A percentile compares a stretch with the other conserved stretches of the same genome.
phyloP scores from a whole-genome alignment of 805 yeast genomes.

The Lipomyces chichibuensis region DNA sequence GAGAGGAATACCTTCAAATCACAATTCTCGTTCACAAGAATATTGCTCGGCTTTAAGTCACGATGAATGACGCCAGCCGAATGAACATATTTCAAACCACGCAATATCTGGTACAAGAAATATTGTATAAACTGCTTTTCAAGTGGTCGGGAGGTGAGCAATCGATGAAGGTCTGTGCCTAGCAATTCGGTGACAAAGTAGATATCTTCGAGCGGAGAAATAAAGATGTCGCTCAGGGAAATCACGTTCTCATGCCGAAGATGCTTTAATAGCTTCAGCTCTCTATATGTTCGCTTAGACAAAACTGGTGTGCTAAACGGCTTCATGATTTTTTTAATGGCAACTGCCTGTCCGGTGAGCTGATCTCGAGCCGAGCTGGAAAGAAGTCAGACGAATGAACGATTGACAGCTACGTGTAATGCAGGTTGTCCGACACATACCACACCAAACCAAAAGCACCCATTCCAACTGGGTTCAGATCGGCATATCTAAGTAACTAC shows the following conservation, averaged over 20 bases:
- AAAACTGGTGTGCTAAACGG: slow-evolving; percentile 93
- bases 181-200: slow-evolving; percentile 94
- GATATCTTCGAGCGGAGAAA: slow-evolving; percentile 93
- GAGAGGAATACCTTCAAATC: slow-evolving; percentile 59
- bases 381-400: slow-evolving; percentile 1
- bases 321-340: slow-evolving; percentile 96
- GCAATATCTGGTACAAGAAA: slow-evolving; percentile 86
- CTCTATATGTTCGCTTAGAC: slow-evolving; percentile 96
- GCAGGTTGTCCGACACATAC: slow-evolving; percentile 24
- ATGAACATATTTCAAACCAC: slow-evolving; percentile 88
- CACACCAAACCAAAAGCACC: slow-evolving; percentile 99
- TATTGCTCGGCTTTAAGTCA: slow-evolving; percentile 80
- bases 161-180: slow-evolving; percentile 93
- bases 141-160: slow-evolving; percentile 88
- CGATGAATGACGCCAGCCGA: slow-evolving; percentile 91
- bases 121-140: slow-evolving; percentile 97
- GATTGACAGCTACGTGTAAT: background rate
- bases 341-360: slow-evolving; percentile 88
- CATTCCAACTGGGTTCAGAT: slow-evolving; percentile 98
- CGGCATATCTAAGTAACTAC: slow-evolving; percentile 64
- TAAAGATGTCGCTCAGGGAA: slow-evolving; percentile 87
- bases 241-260: slow-evolving; percentile 92
- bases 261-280: slow-evolving; percentile 88
- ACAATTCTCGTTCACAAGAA: slow-evolving; percentile 84
- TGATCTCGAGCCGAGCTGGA: slow-evolving; percentile 80